Conservation (phyloP, 1,139 yeast genomes). For the Suhomyces bribrorum region DNA sequence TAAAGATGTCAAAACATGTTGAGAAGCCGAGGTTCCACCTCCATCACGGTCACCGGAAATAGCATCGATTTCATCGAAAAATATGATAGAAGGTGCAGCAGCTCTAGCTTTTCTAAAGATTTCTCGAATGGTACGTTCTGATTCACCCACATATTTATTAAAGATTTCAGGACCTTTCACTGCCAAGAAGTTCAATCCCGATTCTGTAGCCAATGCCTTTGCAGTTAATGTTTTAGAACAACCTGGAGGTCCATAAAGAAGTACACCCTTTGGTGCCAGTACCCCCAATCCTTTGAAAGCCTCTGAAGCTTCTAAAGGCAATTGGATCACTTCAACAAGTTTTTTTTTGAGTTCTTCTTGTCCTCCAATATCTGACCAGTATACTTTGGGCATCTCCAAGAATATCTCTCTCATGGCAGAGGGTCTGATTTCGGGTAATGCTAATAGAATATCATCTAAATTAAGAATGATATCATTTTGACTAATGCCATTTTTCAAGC, state of each 20-base stretch:
- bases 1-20: conserved; percentile 83
- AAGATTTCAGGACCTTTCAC: conserved; percentile 96
- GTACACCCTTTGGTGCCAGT: conserved; percentile 86
- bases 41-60: conserved; percentile 71
- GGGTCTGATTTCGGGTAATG: conserved; percentile 80
- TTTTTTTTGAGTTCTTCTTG: conserved; percentile 80
- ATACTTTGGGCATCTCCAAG: conserved; percentile 89
- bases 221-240: conserved; percentile 94
- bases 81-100: conserved; percentile 89
- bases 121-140: conserved; percentile 86
- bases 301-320: conserved; percentile 83
- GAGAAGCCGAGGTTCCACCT: conserved; percentile 71
- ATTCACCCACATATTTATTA: conserved; percentile 92
- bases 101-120: conserved; percentile 89
- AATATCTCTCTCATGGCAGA: conserved; percentile 97
- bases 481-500: conserved; percentile 30
- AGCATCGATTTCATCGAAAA: conserved; percentile 96
- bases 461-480: conserved; percentile 33
- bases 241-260: conserved; percentile 95
- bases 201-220: conserved; percentile 91
- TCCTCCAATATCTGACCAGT: conserved; percentile 96
- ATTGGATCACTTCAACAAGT: conserved; percentile 83
- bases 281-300: conserved; percentile 78
- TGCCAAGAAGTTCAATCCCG: conserved; percentile 88
- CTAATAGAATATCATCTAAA: conserved; percentile 59